Evolutionary conservation across 345 rosid genomes (phyloP).

Genomic region (Eucalyptus tenuipes): DNA sequence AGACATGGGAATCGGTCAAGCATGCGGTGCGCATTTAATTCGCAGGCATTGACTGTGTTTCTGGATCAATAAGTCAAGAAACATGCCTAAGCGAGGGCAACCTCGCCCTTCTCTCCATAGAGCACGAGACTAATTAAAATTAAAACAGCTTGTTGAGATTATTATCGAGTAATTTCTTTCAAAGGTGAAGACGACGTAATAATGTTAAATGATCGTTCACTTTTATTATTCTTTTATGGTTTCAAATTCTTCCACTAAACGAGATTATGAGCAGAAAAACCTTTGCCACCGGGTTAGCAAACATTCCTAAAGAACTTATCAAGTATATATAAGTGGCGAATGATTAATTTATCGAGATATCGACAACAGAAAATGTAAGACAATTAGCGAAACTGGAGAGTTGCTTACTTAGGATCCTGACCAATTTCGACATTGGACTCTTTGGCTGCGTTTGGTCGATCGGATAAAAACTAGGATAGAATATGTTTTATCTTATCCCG

Average conservation of each 20-base stretch:
- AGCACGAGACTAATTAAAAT: rapidly evolving
- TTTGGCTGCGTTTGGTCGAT: too few species aligned
- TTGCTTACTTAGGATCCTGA: not conserved
- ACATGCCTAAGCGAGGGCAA: not conserved
- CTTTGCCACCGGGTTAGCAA: rapidly evolving
- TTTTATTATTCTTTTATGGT: not conserved
- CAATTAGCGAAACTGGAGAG: not conserved
- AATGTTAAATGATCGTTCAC: rapidly evolving
- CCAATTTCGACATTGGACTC: not conserved
- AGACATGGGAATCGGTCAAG: not conserved
- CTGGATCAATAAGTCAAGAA: not conserved
- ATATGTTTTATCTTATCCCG: too few species aligned
- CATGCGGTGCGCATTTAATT: not conserved
- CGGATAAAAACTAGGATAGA: too few species aligned
- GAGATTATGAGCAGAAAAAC: not conserved
- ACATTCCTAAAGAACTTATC: not conserved
- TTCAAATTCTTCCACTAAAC: rapidly evolving
- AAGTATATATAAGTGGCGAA: rapidly evolving
- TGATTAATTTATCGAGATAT: not conserved
- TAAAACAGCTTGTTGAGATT: rapidly evolving
- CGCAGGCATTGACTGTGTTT: rapidly evolving
- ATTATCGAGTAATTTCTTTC: not conserved
- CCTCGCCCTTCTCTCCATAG: not conserved
- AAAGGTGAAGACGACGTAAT: rapidly evolving
- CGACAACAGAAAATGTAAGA: not conserved